These are phyloP conservation scores for Rhododendron molle DNA, from an alignment of 148 eudicot genomes.

Conservation along the genomic window DNA sequence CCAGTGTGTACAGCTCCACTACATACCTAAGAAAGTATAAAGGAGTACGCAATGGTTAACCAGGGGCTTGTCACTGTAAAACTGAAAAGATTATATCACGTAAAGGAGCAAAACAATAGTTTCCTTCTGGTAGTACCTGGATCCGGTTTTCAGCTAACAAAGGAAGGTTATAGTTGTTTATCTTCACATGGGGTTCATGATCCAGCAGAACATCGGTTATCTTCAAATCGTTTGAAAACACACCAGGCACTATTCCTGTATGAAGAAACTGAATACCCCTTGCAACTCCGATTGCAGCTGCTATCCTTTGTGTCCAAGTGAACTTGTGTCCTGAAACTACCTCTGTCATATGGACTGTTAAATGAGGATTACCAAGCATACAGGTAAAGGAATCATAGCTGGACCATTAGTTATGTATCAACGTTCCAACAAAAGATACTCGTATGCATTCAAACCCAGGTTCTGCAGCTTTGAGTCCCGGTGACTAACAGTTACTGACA, in stretches of 20 bases:
- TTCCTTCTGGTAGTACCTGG: conserved; percentile 29
- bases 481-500: not conserved
- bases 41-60: conserved; percentile 11
- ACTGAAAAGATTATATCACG: not conserved
- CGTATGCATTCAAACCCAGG: not conserved
- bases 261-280: conserved; percentile 84
- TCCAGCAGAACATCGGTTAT: conserved; percentile 70
- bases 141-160: conserved; percentile 47
- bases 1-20: conserved; percentile 24
- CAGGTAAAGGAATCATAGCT: not conserved
- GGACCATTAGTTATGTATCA: not conserved
- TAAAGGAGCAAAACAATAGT: not conserved
- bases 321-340: conserved; percentile 42
- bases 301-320: conserved; percentile 60
- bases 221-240: conserved; percentile 58
- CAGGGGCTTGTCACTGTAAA: not conserved
- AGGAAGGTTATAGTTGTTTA: conserved; percentile 66
- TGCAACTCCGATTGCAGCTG: conserved; percentile 70
- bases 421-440: not conserved
- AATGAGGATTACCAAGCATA: not conserved
- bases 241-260: conserved; percentile 68
- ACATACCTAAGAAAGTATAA: conserved; percentile 24
- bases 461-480: not conserved
- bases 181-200: conserved; percentile 62
- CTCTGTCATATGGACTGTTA: conserved; percentile 2